phyloP scores from a whole-genome alignment of 257 asterid species.

The Ehretia macrophylla region DNA sequence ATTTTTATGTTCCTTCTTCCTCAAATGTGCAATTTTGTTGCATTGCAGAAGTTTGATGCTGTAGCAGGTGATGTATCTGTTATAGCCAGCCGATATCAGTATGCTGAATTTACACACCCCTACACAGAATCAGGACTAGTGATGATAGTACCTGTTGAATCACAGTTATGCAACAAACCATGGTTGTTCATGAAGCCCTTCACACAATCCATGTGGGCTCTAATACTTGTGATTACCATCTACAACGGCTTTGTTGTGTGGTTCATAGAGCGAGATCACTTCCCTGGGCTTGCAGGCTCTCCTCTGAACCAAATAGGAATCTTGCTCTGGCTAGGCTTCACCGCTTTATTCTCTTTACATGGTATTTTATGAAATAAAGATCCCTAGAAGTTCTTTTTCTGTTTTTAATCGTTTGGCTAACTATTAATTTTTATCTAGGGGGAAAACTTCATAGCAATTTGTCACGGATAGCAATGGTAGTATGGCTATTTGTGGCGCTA shows the following conservation, averaged over 20 bases:
- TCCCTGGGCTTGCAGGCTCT: constrained; percentile 25
- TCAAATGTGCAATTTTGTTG: too few relatives aligned
- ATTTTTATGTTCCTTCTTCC: too few relatives aligned
- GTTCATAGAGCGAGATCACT: constrained; percentile 32
- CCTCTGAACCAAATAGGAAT: constrained; percentile 20
- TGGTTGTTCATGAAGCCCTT: constrained; percentile 47
- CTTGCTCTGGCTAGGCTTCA: constrained; percentile 33
- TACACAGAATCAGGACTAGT: constrained; percentile 34
- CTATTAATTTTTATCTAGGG: constrained; percentile 8
- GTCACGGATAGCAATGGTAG: constrained; percentile 34
- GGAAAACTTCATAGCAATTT: constrained; percentile 29
- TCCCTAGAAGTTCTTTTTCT: too few relatives aligned
- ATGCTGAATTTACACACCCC: constrained; percentile 44
- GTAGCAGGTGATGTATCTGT: constrained; percentile 40
- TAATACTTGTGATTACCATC: constrained; percentile 17
- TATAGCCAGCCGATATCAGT: constrained; percentile 19
- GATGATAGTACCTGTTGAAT: constrained; percentile 34
- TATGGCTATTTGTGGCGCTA: constrained; percentile 36
- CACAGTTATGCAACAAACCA: constrained; percentile 11
- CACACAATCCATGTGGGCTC: constrained; percentile 36
- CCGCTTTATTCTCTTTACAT: constrained; percentile 25
- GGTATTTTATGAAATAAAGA: constrained; percentile 11
- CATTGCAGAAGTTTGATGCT: constrained; percentile 34
- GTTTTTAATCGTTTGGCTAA: too few relatives aligned
- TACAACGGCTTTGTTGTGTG: constrained; percentile 42